phyloP scores from a whole-genome alignment of 257 asterid species.

The Euphrasia confusa region DNA sequence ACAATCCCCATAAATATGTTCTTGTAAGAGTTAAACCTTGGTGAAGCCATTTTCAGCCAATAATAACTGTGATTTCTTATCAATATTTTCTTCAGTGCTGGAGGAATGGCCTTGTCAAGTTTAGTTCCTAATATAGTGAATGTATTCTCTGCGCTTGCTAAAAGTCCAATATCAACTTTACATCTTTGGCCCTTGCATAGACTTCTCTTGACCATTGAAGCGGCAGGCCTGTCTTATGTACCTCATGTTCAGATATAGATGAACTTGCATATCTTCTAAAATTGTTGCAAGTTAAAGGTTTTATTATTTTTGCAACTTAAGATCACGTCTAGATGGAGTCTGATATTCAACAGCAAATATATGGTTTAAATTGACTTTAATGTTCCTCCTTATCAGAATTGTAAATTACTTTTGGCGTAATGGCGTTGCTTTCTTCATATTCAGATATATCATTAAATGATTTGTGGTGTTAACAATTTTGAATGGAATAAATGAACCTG shows the following conservation, averaged over 20 bases:
- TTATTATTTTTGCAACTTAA: constrained; percentile 11
- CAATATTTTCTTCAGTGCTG: constrained; percentile 76
- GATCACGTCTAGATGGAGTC: constrained; percentile 11
- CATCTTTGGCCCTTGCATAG: constrained; percentile 98
- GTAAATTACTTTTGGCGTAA: constrained; percentile 6
- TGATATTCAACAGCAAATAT: constrained; percentile 16
- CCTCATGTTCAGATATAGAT: constrained; percentile 91
- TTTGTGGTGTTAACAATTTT: constrained; percentile 11
- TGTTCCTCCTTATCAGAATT: neutral
- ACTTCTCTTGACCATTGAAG: constrained; percentile 95
- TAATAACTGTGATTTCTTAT: constrained; percentile 26
- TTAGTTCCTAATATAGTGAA: constrained; percentile 93
- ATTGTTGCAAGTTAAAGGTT: constrained; percentile 10
- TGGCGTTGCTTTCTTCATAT: constrained; percentile 14
- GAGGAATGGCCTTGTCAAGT: constrained; percentile 98
- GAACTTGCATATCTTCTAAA: constrained; percentile 15
- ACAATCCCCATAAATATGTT: constrained; percentile 13
- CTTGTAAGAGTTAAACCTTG: constrained; percentile 4
- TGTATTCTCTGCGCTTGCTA: constrained; percentile 73
- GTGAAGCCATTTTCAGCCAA: constrained; percentile 12
- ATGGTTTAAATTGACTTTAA: constrained; percentile 8
- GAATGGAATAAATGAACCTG: neutral
- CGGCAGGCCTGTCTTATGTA: constrained; percentile 92
- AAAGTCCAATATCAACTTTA: constrained; percentile 63
- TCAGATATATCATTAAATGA: constrained; percentile 19